Evolutionary conservation across 805 yeast species (phyloP).

Genomic region (Millerozyma miso): DNA sequence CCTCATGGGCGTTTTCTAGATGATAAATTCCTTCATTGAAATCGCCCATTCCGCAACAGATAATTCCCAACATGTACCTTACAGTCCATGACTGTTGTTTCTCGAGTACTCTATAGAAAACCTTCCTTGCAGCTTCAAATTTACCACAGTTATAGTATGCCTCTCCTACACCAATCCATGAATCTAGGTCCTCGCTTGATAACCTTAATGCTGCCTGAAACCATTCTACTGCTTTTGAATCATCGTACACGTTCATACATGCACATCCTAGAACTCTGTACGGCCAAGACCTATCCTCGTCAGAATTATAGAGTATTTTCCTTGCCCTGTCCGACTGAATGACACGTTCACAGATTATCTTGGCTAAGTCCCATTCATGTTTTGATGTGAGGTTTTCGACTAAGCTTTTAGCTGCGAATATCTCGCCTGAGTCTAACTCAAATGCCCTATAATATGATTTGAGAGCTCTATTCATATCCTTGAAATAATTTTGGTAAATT

Average conservation of each 20-base stretch:
- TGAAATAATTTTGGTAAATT: constrained; percentile 55
- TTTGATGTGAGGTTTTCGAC: constrained; percentile 63
- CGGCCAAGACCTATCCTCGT: constrained; percentile 69
- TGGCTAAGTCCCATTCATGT: constrained; percentile 83
- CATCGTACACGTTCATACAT: constrained; percentile 65
- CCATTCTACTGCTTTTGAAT: constrained; percentile 77
- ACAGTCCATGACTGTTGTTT: constrained; percentile 60
- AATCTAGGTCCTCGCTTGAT: constrained; percentile 60
- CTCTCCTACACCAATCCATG: constrained; percentile 98
- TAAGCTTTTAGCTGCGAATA: constrained; percentile 67
- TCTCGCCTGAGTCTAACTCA: constrained; percentile 76
- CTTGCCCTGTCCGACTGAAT: constrained; percentile 60
- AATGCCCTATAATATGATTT: constrained; percentile 88
- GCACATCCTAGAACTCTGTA: constrained; percentile 81
- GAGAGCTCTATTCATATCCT: constrained; percentile 65
- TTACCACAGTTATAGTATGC: constrained; percentile 85
- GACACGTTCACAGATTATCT: constrained; percentile 63
- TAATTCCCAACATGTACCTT: constrained; percentile 61
- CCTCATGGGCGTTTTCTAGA: constrained; percentile 38
- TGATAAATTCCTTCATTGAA: constrained; percentile 55
- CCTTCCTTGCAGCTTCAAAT: constrained; percentile 80
- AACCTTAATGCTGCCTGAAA: constrained; percentile 82
- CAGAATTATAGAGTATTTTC: constrained; percentile 33
- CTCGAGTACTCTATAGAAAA: constrained; percentile 60
- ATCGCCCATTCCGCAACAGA: constrained; percentile 60